Conservation (phyloP, 192 early-diverging fungal species). For the Polychytrium aggregatum region DNA sequence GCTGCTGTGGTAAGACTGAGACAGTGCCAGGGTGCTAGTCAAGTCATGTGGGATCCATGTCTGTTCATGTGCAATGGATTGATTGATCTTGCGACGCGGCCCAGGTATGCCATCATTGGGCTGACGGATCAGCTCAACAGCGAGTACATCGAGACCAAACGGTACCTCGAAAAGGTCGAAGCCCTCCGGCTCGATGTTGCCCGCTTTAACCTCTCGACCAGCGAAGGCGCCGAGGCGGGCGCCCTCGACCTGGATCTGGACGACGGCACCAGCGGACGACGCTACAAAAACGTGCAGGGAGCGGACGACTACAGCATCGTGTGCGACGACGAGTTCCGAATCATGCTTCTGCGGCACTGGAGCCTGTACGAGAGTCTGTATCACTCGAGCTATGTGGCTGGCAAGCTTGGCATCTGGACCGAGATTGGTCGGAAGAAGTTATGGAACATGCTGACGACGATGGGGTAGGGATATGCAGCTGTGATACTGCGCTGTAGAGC, state of each 20-base stretch:
- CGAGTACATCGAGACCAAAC: slow-evolving; percentile 55
- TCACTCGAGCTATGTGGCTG: slow-evolving; percentile 76
- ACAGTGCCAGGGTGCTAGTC: too few relatives aligned
- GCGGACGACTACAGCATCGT: slow-evolving; percentile 44
- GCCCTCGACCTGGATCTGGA: slow-evolving; percentile 8
- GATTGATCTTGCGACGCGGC: neutral
- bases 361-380: slow-evolving; percentile 79
- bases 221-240: neutral
- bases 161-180: slow-evolving; percentile 53
- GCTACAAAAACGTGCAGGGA: slow-evolving; percentile 2
- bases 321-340: slow-evolving; percentile 66
- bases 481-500: neutral
- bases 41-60: neutral
- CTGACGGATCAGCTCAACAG: slow-evolving; percentile 67
- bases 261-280: slow-evolving; percentile 4
- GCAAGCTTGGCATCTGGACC: slow-evolving; percentile 81
- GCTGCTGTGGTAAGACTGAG: slow-evolving; percentile 56
- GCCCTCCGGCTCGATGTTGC: slow-evolving; percentile 61
- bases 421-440: slow-evolving; percentile 67
- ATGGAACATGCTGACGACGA: slow-evolving; percentile 75
- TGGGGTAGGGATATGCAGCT: too few relatives aligned
- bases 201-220: slow-evolving; percentile 28
- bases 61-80: slow-evolving; percentile 1
- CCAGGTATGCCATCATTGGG: slow-evolving; percentile 68
- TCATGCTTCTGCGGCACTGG: slow-evolving; percentile 88